Evolutionary conservation across 208 protist species (phyloP).

Genomic region (Trichomonas gallinae): DNA sequence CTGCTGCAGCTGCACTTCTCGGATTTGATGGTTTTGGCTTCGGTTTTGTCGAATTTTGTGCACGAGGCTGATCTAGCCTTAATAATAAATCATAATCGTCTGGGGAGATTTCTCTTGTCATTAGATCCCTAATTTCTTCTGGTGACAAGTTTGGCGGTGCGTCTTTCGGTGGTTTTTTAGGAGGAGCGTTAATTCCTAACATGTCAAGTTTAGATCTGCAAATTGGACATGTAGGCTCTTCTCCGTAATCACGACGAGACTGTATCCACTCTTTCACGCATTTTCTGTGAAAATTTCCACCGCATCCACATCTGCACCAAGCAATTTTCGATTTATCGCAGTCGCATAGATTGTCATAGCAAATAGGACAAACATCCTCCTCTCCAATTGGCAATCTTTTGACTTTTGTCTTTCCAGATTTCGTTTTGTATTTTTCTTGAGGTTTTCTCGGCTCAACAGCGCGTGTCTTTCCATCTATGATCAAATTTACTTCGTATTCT

Average conservation of each 20-base stretch:
- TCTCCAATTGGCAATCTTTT: neutral
- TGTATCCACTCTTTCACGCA: neutral
- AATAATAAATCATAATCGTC: constrained; percentile 7
- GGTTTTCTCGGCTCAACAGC: neutral
- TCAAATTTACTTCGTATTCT: neutral
- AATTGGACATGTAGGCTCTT: neutral
- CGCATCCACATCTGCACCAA: neutral
- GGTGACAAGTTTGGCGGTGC: neutral
- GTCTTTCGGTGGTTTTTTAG: neutral
- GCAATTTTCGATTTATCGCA: constrained; percentile 12
- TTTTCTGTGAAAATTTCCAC: constrained; percentile 8
- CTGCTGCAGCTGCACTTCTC: neutral
- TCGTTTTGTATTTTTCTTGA: neutral
- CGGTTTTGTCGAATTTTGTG: neutral
- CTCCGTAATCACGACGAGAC: neutral
- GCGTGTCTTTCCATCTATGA: neutral
- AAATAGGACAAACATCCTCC: constrained; percentile 16
- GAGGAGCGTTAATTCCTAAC: neutral
- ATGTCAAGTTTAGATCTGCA: neutral
- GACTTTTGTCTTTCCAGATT: constrained; percentile 14
- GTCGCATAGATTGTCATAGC: neutral
- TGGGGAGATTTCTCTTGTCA: neutral
- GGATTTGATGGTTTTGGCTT: neutral
- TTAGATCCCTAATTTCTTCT: neutral
- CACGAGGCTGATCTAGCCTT: neutral